Percentiles rank a stretch among this genome's conserved stretches.
Conservation (phyloP, 2,329 filamentous ascomycete genomes). For the Rutstroemia sp. region DNA sequence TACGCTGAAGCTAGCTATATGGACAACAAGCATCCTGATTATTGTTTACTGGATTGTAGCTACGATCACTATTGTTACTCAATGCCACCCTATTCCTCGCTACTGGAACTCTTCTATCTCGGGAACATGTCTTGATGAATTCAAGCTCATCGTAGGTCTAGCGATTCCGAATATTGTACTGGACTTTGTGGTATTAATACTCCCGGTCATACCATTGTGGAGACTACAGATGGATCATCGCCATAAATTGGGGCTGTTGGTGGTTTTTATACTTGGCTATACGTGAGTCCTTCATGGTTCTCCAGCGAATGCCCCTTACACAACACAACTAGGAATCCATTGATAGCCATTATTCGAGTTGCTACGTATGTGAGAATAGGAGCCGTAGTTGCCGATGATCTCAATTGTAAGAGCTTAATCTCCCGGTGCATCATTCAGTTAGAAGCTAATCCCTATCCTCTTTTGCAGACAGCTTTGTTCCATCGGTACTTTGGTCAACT, state of each 20-base stretch:
- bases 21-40: background rate
- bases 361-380: background rate
- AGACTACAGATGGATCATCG: background rate
- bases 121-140: background rate
- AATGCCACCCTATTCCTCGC: background rate
- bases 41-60: background rate
- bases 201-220: background rate
- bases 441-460: background rate
- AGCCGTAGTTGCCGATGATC: background rate
- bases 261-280: background rate
- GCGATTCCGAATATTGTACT: background rate
- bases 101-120: background rate
- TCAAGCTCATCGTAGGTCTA: background rate
- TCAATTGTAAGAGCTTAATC: background rate
- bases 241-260: background rate
- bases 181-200: background rate
- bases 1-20: background rate
- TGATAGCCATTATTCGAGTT: background rate
- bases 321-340: background rate
- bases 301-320: background rate
- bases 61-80: background rate
- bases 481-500: background rate
- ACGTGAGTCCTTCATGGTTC: background rate
- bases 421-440: too few species aligned
- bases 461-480: background rate